phyloP scores from a whole-genome alignment of 257 asterid species.

The Mitragyna speciosa region DNA sequence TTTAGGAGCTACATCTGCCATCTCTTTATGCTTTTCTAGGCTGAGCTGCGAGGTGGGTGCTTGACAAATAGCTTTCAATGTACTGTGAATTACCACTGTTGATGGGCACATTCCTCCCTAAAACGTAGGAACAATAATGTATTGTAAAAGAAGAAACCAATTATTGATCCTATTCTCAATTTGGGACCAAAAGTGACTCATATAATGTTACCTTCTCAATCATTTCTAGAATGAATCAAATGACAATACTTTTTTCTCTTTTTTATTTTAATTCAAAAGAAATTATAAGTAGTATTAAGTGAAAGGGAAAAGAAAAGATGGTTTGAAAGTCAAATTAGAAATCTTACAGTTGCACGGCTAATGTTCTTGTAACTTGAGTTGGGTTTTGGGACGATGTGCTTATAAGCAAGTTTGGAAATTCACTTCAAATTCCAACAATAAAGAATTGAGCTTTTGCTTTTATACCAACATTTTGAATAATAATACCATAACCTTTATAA shows the following conservation, averaged over 20 bases:
- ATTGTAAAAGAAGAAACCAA: slow-evolving; percentile 19
- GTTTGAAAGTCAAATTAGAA: no score
- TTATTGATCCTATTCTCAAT: slow-evolving; percentile 17
- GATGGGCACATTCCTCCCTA: slow-evolving; percentile 26
- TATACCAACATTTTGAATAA: no score
- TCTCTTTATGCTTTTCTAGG: background rate
- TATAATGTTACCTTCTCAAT: slow-evolving; percentile 11
- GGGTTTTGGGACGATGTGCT: background rate
- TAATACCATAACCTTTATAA: no score
- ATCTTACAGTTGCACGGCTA: no score
- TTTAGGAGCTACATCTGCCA: background rate
- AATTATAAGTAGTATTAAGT: no score
- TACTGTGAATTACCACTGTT: slow-evolving; percentile 3
- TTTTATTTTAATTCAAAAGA: no score
- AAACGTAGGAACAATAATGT: slow-evolving; percentile 22
- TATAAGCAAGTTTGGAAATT: background rate
- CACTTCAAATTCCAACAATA: background rate
- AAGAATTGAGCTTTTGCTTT: background rate
- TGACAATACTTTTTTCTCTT: background rate
- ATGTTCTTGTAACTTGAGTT: no score
- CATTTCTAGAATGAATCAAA: slow-evolving; percentile 14
- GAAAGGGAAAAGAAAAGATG: no score
- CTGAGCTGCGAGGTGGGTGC: background rate
- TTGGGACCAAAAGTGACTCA: slow-evolving; percentile 21
- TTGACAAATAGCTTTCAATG: slow-evolving; percentile 19